Conservation (phyloP, 1,139 yeast species). For the Hemisphaericaspora lyxosophila region DNA sequence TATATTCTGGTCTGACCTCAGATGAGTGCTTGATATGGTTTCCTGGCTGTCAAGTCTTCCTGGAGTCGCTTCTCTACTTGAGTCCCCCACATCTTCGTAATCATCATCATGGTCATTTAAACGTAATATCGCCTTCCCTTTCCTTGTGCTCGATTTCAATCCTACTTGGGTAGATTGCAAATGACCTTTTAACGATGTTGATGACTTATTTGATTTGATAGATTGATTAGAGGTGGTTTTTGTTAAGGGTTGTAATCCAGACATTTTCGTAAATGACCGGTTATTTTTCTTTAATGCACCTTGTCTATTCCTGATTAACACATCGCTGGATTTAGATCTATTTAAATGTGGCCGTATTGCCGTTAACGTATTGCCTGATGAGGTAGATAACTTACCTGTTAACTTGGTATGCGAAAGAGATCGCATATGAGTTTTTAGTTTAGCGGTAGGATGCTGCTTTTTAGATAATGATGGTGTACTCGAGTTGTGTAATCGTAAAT, state of each 20-base stretch:
- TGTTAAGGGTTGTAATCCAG: conserved; percentile 42
- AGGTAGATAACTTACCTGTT: conserved; percentile 19
- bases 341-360: conserved; percentile 32
- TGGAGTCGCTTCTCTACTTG: conserved; percentile 12
- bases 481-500: conserved; percentile 9
- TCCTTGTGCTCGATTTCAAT: conserved; percentile 38
- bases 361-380: conserved; percentile 6
- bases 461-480: conserved; percentile 7
- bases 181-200: conserved; percentile 36
- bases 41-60: conserved; percentile 16
- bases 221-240: conserved; percentile 36
- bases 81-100: conserved; percentile 27
- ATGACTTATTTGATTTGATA: conserved; percentile 32
- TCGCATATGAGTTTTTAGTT: conserved; percentile 21
- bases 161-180: conserved; percentile 22
- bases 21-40: conserved; percentile 9
- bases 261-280: conserved; percentile 38
- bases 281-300: conserved; percentile 34
- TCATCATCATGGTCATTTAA: conserved; percentile 38
- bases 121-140: conserved; percentile 41
- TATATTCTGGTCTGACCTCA: conserved; percentile 10
- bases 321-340: conserved; percentile 47
- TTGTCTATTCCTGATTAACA: conserved; percentile 26
- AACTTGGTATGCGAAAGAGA: conserved; percentile 36
- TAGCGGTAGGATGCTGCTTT: conserved; percentile 7